phyloP scores from a whole-genome alignment of 1,284 basidiomycete species.

The Trichosporon coremiiforme region DNA sequence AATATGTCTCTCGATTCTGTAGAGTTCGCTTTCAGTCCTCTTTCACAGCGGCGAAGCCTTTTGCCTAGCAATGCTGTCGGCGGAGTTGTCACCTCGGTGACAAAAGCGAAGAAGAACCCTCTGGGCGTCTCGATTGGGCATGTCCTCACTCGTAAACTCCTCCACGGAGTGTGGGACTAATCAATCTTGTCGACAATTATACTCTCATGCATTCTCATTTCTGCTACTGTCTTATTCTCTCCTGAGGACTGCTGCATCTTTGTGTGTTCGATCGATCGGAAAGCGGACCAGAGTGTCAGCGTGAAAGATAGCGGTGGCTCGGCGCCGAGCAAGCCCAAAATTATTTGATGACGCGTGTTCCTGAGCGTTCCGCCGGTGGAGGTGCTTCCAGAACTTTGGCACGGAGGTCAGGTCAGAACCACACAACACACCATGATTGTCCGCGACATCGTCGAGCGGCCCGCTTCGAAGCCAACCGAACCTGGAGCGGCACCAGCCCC shows the following conservation, averaged over 20 bases:
- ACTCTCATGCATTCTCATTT: conserved; percentile 16
- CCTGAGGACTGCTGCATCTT: neutral
- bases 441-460: conserved; percentile 42
- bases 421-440: conserved; percentile 34
- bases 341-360: conserved; percentile 16
- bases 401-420: neutral
- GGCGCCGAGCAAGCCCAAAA: neutral
- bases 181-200: conserved; percentile 47
- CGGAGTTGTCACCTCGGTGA: conserved; percentile 29
- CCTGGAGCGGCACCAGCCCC: conserved; percentile 16
- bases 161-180: conserved; percentile 49
- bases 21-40: conserved; percentile 43
- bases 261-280: neutral
- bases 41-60: conserved; percentile 42
- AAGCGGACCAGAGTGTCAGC: neutral
- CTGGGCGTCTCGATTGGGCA: conserved; percentile 46
- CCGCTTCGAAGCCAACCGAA: conserved; percentile 29
- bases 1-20: neutral
- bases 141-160: conserved; percentile 40
- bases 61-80: conserved; percentile 39
- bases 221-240: neutral
- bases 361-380: conserved; percentile 9
- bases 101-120: conserved; percentile 17
- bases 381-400: conserved; percentile 16
- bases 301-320: no score